Conservation (phyloP, 2,329 filamentous ascomycete genomes). For the Colletotrichum gloeosporioides region DNA sequence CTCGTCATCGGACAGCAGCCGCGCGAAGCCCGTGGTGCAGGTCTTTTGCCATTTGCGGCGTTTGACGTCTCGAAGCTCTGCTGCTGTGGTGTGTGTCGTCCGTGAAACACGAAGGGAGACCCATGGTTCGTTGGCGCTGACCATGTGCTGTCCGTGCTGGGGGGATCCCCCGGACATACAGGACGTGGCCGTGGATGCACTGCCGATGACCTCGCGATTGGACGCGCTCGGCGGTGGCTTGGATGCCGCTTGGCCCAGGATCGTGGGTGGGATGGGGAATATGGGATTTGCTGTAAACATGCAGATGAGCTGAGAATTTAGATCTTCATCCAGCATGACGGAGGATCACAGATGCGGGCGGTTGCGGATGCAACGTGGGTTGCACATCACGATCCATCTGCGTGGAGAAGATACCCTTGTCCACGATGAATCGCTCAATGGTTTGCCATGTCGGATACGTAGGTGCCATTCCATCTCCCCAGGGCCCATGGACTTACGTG, state of each 20-base stretch:
- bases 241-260: not conserved
- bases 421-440: not conserved
- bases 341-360: not conserved
- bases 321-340: not conserved
- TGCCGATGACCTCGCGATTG: slow-evolving; percentile 5
- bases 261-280: not conserved
- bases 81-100: not conserved
- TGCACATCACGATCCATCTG: not conserved
- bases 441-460: not conserved
- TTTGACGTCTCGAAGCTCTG: slow-evolving; percentile 16
- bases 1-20: slow-evolving; percentile 2
- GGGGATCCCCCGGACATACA: slow-evolving; percentile 9
- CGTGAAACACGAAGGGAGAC: slow-evolving; percentile 17
- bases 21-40: not conserved
- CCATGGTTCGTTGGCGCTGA: slow-evolving; percentile 11
- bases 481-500: not conserved
- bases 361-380: not conserved
- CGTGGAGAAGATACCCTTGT: not conserved
- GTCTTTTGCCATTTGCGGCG: slow-evolving; percentile 11
- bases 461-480: not conserved
- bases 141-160: slow-evolving; percentile 12
- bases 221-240: not conserved
- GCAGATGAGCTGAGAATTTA: not conserved
- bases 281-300: not conserved
- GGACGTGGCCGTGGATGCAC: not conserved